Conservation (phyloP, 1,284 basidiomycete genomes). For the Acaromyces ingoldii region DNA sequence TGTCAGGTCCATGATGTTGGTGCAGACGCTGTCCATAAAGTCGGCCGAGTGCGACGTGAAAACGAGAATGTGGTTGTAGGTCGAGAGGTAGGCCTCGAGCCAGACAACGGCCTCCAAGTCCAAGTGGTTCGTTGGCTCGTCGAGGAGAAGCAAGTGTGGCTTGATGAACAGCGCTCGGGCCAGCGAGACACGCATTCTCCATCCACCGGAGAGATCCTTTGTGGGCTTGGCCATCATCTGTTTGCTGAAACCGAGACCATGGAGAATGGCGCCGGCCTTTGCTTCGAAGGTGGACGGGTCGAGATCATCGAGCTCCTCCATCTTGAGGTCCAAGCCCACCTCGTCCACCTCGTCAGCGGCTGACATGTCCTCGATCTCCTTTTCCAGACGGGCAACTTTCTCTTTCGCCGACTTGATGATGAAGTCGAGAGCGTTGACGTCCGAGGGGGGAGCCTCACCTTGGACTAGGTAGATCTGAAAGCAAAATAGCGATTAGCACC, state of each 20-base stretch:
- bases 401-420: constrained; percentile 86
- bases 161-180: constrained; percentile 94
- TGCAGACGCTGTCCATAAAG: constrained; percentile 83
- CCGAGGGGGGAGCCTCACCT: constrained; percentile 94
- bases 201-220: constrained; percentile 97
- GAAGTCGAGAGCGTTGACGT: constrained; percentile 91
- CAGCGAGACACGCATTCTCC: constrained; percentile 97
- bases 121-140: constrained; percentile 70
- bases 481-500: too few species aligned
- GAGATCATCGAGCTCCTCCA: constrained; percentile 95
- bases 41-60: constrained; percentile 88
- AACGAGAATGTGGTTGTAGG: constrained; percentile 96
- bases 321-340: constrained; percentile 74
- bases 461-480: constrained; percentile 86
- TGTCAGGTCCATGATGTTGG: constrained; percentile 96
- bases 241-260: constrained; percentile 88
- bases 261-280: constrained; percentile 90
- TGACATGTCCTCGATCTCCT: constrained; percentile 88
- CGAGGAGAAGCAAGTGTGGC: constrained; percentile 86
- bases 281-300: constrained; percentile 92
- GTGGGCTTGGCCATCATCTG: constrained; percentile 94
- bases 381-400: constrained; percentile 93
- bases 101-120: constrained; percentile 97
- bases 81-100: constrained; percentile 95
- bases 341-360: constrained; percentile 85